These are phyloP conservation scores for Sporormia fimetaria DNA, from an alignment of 495 filamentous ascomycete species.

Conservation along the genomic window DNA sequence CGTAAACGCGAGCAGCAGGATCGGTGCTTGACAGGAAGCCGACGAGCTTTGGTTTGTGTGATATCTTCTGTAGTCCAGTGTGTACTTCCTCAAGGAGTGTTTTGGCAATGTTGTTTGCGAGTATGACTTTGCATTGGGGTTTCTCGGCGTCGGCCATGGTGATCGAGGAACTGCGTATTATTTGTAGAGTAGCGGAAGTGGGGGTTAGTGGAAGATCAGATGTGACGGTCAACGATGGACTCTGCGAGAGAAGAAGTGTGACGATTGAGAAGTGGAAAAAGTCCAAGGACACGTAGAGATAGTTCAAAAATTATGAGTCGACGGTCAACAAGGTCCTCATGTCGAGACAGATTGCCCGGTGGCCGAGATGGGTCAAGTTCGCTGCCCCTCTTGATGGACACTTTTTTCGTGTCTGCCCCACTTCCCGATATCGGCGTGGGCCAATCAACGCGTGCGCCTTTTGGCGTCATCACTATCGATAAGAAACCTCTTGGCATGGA, in stretches of 20 bases:
- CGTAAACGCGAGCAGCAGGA: conserved; percentile 83
- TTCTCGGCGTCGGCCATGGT: conserved; percentile 24
- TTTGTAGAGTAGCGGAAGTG: too few relatives aligned
- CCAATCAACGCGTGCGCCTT: conserved; percentile 13
- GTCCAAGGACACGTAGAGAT: too few relatives aligned
- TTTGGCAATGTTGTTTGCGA: conserved; percentile 74
- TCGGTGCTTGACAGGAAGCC: conserved; percentile 89
- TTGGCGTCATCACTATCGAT: background rate
- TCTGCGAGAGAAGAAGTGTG: too few relatives aligned
- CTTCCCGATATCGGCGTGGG: conserved; percentile 18
- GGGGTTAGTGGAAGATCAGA: too few relatives aligned
- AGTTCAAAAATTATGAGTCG: too few relatives aligned
- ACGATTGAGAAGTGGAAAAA: too few relatives aligned
- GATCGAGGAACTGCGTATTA: too few relatives aligned
- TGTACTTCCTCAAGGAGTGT: conserved; percentile 65
- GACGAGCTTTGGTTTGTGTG: conserved; percentile 62
- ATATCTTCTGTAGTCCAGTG: conserved; percentile 55
- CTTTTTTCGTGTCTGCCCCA: conserved; percentile 12
- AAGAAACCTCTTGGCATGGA: background rate
- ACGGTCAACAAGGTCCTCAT: too few relatives aligned
- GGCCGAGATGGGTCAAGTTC: too few relatives aligned
- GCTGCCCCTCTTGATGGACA: background rate
- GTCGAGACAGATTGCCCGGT: too few relatives aligned
- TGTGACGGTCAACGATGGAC: too few relatives aligned
- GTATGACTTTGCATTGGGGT: conserved; percentile 78